These are phyloP conservation scores for Heliosperma pusillum DNA, from an alignment of 148 eudicot species.

Conservation along the genomic window DNA sequence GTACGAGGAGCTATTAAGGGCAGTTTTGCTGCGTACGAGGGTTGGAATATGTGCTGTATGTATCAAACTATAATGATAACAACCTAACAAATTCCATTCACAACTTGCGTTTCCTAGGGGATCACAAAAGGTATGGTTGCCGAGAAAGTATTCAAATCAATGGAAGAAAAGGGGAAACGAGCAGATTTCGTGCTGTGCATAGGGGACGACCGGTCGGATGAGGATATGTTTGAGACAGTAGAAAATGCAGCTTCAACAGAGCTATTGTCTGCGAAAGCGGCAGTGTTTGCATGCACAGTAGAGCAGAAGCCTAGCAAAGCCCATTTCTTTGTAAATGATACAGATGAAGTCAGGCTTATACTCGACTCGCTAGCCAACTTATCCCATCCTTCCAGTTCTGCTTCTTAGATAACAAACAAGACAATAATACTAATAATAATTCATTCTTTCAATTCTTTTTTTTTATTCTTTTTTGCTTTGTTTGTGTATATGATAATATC, in stretches of 20 bases:
- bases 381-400: slow-evolving; percentile 18
- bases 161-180: slow-evolving; percentile 53
- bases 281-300: slow-evolving; percentile 73
- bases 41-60: too few relatives aligned
- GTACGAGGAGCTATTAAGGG: too few relatives aligned
- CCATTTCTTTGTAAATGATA: slow-evolving; percentile 36
- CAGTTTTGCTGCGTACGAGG: too few relatives aligned
- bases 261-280: slow-evolving; percentile 57
- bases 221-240: slow-evolving; percentile 80
- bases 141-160: slow-evolving; percentile 45
- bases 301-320: slow-evolving; percentile 83
- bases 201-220: slow-evolving; percentile 77
- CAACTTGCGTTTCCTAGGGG: slow-evolving; percentile 23
- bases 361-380: slow-evolving; percentile 36
- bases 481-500: neutral
- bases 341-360: slow-evolving; percentile 32
- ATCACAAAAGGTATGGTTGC: slow-evolving; percentile 68
- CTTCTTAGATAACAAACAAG: neutral
- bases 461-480: neutral
- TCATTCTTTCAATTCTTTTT: slow-evolving; percentile 22
- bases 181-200: slow-evolving; percentile 75
- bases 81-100: neutral
- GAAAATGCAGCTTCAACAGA: slow-evolving; percentile 44
- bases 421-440: slow-evolving; percentile 1
- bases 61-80: too few relatives aligned